Evolutionary conservation across 2,329 filamentous ascomycete genomes (phyloP), one percentile per base, ranked within the genome.

Genomic region (Zymoseptoria ardabiliae): DNA sequence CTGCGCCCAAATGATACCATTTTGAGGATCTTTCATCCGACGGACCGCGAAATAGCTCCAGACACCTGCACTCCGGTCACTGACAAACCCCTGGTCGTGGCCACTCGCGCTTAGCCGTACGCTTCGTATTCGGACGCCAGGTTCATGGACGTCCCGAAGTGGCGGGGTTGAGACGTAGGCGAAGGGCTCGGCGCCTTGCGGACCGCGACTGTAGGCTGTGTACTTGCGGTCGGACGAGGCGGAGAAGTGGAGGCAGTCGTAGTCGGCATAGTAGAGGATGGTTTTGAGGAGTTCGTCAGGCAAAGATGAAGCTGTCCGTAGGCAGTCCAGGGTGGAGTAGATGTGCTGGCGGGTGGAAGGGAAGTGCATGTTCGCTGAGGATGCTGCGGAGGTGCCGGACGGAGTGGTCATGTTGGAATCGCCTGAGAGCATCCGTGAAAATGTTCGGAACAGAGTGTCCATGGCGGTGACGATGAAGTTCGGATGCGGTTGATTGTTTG

Each of bases 21-120:
- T 30, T 53, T 25, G 30, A 25, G 8, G 53, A 8, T 45, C 52
- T 28, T 50, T 49, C 55, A 30, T 59, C 55, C 51, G 59, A 11
- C 57, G 52, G n/a, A 65, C 30, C 45, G 61, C 63, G 22, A 63
- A 60, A 59, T 61, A 65, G 52, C 57, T 61, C 63, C 63, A 65
- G 9, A 50, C 54, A 8, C 57, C 58, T 6, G 41, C 58, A 13
- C 52, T 22, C 4, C 19, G 54, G 22, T 65, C 52, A 6, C 55
- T 52, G 28, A 50, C 57, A 55, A 61, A 65, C 8, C 63, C 63
- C 52, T 65, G 63, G 49, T 65, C 63, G n/a, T 56, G 56, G 17
- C 59, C 57, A 4, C 45, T 60, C 10, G 58, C 61, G 30, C 55
- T 53, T 2, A 63, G 23, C 11, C 20, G 51, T 4, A 65, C 20